Evolutionary conservation across 371 early-diverging fungal genomes (phyloP).

Genomic region (Dentiscutata heterogama): DNA sequence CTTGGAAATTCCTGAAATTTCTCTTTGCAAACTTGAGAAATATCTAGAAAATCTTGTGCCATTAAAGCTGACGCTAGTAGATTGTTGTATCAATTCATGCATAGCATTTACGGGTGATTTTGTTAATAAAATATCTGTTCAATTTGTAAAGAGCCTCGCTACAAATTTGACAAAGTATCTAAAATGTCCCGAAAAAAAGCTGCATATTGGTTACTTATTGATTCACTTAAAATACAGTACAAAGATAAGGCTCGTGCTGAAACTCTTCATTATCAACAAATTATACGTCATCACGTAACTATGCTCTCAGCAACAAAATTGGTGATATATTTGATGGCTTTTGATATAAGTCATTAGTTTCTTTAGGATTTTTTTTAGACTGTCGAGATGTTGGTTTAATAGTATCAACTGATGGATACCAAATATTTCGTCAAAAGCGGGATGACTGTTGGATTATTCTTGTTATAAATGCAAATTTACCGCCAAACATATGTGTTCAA

Average conservation of each 20-base stretch:
- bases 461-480: not conserved
- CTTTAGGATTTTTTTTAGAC: not conserved
- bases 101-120: not conserved
- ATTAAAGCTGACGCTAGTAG: not conserved
- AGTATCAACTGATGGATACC: not conserved
- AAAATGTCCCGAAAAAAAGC: no score
- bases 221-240: not conserved
- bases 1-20: not conserved
- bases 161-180: not conserved
- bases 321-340: slow-evolving; percentile 10
- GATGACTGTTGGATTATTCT: not conserved
- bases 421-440: not conserved
- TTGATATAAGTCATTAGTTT: not conserved
- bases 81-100: not conserved
- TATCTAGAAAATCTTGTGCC: not conserved
- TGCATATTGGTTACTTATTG: not conserved
- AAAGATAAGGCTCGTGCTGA: not conserved
- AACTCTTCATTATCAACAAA: not conserved
- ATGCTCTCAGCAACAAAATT: not conserved
- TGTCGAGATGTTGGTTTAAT: not conserved
- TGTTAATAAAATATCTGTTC: not conserved
- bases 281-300: not conserved
- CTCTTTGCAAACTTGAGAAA: not conserved
- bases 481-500: not conserved
- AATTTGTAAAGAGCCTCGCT: not conserved